These are phyloP conservation scores for Serendipita indica DNA, from an alignment of 768 basidiomycete species.

Conservation along the genomic window DNA sequence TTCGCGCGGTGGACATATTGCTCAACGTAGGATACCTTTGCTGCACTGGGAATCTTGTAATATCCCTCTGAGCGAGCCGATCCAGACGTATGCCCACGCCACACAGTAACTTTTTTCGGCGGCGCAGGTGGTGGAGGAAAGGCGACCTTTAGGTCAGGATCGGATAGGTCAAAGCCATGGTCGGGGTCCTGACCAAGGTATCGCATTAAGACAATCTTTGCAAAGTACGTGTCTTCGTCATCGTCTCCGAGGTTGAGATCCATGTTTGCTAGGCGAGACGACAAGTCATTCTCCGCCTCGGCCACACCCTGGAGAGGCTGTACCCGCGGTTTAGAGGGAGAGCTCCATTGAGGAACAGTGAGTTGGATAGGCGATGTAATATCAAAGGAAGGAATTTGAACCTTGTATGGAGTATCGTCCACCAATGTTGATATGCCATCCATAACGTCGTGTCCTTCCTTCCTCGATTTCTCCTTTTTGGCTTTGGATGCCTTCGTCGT, in stretches of 20 bases:
- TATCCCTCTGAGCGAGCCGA: conserved; percentile 88
- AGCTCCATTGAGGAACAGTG: background rate
- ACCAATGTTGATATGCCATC: background rate
- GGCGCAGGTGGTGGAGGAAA: conserved; percentile 20
- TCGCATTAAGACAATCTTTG: conserved; percentile 37
- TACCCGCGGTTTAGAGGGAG: conserved; percentile 18
- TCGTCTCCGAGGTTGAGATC: conserved; percentile 43
- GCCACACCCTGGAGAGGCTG: conserved; percentile 32
- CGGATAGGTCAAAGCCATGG: conserved; percentile 16
- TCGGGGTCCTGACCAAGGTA: conserved; percentile 24
- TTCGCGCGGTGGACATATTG: conserved; percentile 61
- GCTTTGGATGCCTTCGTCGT: conserved; percentile 7
- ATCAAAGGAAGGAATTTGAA: background rate
- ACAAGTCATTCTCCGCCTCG: background rate
- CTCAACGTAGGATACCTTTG: conserved; percentile 84
- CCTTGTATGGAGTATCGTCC: conserved; percentile 5
- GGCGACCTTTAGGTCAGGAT: conserved; percentile 19
- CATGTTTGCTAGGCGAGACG: background rate
- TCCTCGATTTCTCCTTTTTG: conserved; percentile 27
- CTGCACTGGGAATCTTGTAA: conserved; percentile 84
- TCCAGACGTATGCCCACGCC: conserved; percentile 67
- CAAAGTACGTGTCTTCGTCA: conserved; percentile 80
- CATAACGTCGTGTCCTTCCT: conserved; percentile 15
- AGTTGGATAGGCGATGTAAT: background rate
- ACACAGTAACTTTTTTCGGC: conserved; percentile 33